phyloP scores from a whole-genome alignment of 495 filamentous ascomycete genomes.

The Xylaria longipes region DNA sequence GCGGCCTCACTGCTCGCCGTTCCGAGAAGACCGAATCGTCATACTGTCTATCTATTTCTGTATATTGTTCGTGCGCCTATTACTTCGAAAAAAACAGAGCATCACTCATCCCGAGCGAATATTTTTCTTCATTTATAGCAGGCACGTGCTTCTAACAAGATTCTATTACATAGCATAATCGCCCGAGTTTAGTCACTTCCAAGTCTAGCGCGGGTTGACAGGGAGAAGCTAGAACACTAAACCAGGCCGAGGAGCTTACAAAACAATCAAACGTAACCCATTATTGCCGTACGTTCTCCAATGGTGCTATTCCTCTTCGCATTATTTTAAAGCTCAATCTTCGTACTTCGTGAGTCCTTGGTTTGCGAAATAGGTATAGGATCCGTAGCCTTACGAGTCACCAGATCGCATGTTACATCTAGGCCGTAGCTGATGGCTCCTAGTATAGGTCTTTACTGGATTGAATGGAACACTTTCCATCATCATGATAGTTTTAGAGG shows the following conservation, averaged over 20 bases:
- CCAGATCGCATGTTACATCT: background rate
- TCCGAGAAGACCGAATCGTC: constrained; percentile 18
- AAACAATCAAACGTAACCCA: background rate
- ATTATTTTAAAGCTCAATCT: background rate
- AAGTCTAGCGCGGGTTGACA: background rate
- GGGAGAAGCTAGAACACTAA: background rate
- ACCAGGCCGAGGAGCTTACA: background rate
- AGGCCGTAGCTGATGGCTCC: background rate
- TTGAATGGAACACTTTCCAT: background rate
- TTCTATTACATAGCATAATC: background rate
- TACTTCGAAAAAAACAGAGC: background rate
- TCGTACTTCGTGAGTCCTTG: background rate
- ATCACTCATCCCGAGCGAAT: background rate
- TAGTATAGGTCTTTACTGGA: background rate
- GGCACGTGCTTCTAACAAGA: background rate
- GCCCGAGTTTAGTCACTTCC: background rate
- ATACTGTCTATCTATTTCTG: background rate
- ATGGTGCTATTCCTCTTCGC: background rate
- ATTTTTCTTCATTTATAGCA: background rate
- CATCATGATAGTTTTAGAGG: background rate
- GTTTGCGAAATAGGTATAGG: background rate
- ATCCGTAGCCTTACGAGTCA: background rate
- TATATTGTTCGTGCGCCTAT: background rate
- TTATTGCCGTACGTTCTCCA: background rate
- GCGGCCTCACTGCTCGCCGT: constrained; percentile 20